Evolutionary conservation across 192 early-diverging fungal species (phyloP), one percentile per base, ranked within the genome.

Genomic region (Coemansia sp.): DNA sequence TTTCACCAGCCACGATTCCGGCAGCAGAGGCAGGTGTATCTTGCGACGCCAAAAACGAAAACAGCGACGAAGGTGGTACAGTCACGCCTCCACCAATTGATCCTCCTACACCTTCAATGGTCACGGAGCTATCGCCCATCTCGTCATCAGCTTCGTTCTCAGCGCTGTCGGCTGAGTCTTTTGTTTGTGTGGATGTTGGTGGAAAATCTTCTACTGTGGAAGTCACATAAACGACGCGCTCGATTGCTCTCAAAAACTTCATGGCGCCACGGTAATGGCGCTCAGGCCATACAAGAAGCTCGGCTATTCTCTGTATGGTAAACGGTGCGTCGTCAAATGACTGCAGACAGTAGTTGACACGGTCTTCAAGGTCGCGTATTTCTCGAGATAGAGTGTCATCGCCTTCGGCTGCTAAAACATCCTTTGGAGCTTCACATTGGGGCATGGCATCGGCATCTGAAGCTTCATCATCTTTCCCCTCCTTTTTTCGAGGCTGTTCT

Each of bases 201-300:
- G 79, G 79, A 40, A 81, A 81, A 64, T 81, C 79, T 13, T 81
- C 79, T 7, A 76, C 65, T 0, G 79, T 81, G 15, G 79, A 81
- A 0, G 79, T 81, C 30, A 81, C 79, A 31, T 74, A 81, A 7
- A 81, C 79, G 2, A 73, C 74, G 1, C 72, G 65, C 29, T 82
- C 75, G 10, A 82, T 48, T 2, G 80, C 80, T 1, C 80, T 70
- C 18, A 82, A 48, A 15, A 74, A 77, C 72, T 82, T 82, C 13
- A 75, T 61, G 1, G 67, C 71, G 30, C 42, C 71, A 45, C 66
- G 65, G 66, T 82, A 82, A 37, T 82, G 75, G 20, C 68, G 71
- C 52, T 77, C 70, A 15, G 80, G 72, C 68, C 68, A 71, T 25
- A 59, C 62, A 34, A 77, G 40, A 45, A 82, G 68, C 59, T 82